Evolutionary conservation across 1,284 basidiomycete species (phyloP).

Genomic region (Schizophyllum amplum): DNA sequence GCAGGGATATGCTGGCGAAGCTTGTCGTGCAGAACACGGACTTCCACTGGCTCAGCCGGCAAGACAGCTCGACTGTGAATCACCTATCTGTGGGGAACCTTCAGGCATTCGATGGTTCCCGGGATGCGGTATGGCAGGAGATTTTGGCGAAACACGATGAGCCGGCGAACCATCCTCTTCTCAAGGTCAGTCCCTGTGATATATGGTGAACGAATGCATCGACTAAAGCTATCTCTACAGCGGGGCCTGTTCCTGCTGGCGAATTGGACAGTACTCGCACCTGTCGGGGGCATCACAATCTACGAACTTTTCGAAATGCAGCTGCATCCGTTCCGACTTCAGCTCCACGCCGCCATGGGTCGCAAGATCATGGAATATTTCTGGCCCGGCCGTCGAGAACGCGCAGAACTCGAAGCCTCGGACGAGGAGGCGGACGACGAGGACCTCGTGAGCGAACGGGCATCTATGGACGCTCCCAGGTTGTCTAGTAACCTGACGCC

Average conservation of each 20-base stretch:
- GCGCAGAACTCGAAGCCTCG: slow-evolving; percentile 23
- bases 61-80: slow-evolving; percentile 84
- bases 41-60: slow-evolving; percentile 82
- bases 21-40: slow-evolving; percentile 75
- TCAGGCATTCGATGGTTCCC: slow-evolving; percentile 83
- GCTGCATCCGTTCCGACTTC: slow-evolving; percentile 83
- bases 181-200: slow-evolving; percentile 41
- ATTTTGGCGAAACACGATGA: slow-evolving; percentile 77
- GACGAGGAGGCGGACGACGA: slow-evolving; percentile 11
- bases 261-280: slow-evolving; percentile 76
- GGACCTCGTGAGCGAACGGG: slow-evolving; percentile 15
- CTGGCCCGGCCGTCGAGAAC: slow-evolving; percentile 58
- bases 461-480: slow-evolving; percentile 39
- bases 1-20: slow-evolving; percentile 75
- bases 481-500: slow-evolving; percentile 23
- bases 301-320: slow-evolving; percentile 80
- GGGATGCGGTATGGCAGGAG: slow-evolving; percentile 81
- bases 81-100: slow-evolving; percentile 74
- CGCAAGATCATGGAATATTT: slow-evolving; percentile 85
- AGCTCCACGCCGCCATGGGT: slow-evolving; percentile 81
- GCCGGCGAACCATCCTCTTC: slow-evolving; percentile 55
- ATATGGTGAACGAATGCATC: background rate
- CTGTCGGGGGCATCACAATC: slow-evolving; percentile 91
- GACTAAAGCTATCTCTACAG: slow-evolving; percentile 25
- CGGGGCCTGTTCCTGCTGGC: slow-evolving; percentile 60